Percentiles rank a stretch among this genome's conserved stretches.
phyloP scores from a whole-genome alignment of 177 flowering plant species.

The Tripterygium wilfordii region DNA sequence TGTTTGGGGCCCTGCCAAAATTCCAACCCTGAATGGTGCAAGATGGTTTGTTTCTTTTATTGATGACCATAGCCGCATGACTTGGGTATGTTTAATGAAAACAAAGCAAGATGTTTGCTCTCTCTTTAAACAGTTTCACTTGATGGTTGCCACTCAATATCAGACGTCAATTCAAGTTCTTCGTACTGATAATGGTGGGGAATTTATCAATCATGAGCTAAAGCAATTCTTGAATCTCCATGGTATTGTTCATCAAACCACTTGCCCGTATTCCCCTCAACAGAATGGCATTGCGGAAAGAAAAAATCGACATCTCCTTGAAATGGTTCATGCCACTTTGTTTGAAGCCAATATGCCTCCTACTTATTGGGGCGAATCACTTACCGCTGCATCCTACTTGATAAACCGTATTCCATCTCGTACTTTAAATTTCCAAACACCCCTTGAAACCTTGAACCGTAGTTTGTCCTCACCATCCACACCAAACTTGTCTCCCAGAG shows the following conservation, averaged over 20 bases:
- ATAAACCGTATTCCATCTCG: constrained; percentile 6
- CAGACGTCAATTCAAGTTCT: constrained; percentile 1
- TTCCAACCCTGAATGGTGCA: background rate
- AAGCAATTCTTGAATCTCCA: background rate
- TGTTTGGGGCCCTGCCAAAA: constrained; percentile 1
- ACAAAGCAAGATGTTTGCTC: constrained; percentile 3
- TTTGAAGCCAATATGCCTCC: constrained; percentile 10
- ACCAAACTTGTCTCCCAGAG: background rate
- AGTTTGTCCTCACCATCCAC: background rate
- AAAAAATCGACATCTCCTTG: constrained; percentile 15
- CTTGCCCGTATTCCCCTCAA: constrained; percentile 3
- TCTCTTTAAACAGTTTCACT: constrained; percentile 1
- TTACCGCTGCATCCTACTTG: constrained; percentile 6
- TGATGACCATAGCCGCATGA: constrained; percentile 8
- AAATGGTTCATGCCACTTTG: constrained; percentile 9
- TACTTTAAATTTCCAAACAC: constrained; percentile 1
- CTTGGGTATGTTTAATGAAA: constrained; percentile 4
- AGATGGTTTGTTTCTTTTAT: constrained; percentile 5
- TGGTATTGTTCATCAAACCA: constrained; percentile 7
- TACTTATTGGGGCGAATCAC: constrained; percentile 6
- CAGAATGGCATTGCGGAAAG: constrained; percentile 5
- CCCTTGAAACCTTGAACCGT: background rate
- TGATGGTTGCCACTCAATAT: constrained; percentile 1
- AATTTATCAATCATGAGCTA: background rate
- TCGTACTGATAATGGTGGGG: constrained; percentile 1